Percentiles rank a stretch among this genome's conserved stretches.
Evolutionary conservation across 257 asterid genomes (phyloP).

Genomic region (Rehmannia glutinosa): DNA sequence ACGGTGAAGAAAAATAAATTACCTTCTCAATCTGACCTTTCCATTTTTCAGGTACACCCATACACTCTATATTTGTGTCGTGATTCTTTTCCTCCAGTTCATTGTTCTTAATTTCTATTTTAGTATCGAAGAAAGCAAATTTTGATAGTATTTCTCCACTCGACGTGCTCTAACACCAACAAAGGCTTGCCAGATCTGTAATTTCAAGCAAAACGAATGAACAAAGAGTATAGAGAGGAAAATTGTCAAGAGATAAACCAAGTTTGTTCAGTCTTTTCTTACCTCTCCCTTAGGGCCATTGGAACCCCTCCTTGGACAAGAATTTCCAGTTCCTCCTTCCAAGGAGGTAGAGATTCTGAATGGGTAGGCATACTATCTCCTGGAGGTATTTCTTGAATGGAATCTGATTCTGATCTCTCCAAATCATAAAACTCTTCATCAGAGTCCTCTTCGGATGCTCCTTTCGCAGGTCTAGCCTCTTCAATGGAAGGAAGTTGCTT

Average conservation of each 20-base stretch:
- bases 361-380: conserved; percentile 26
- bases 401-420: conserved; percentile 86
- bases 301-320: conserved; percentile 99
- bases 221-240: conserved; percentile 2
- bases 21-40: conserved; percentile 98
- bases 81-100: conserved; percentile 30
- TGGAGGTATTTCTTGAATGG: conserved; percentile 40
- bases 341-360: conserved; percentile 48
- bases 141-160: conserved; percentile 78
- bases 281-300: conserved; percentile 99
- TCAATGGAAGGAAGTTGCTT: conserved; percentile 36
- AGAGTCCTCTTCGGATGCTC: conserved; percentile 84
- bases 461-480: too few relatives aligned
- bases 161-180: conserved; percentile 82
- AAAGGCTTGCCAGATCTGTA: conserved; percentile 99
- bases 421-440: conserved; percentile 94
- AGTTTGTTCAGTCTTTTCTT: neutral
- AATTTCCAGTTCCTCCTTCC: conserved; percentile 82
- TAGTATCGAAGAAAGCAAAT: conserved; percentile 59
- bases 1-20: conserved; percentile 21
- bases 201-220: conserved; percentile 20
- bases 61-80: conserved; percentile 31
- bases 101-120: conserved; percentile 29
- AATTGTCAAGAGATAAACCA: too few relatives aligned
- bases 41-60: conserved; percentile 76